phyloP scores from a whole-genome alignment of 73 alveolate species.

The Durusdinium trenchii region DNA sequence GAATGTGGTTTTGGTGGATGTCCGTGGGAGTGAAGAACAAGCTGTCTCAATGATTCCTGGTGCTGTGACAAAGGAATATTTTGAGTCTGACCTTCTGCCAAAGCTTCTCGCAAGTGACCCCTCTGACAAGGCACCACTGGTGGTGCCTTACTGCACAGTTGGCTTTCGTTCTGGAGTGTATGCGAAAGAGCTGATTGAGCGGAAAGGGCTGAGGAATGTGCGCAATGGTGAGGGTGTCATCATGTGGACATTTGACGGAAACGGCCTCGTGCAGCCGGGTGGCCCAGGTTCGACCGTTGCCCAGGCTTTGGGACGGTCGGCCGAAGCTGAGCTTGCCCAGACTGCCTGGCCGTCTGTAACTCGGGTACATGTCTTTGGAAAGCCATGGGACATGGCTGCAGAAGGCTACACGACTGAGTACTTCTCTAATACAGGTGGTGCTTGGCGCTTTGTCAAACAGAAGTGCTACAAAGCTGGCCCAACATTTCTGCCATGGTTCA shows the following conservation, averaged over 20 bases:
- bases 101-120: neutral
- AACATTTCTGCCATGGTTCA: slow-evolving; percentile 71
- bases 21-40: slow-evolving; percentile 53
- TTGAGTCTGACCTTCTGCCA: slow-evolving; percentile 32
- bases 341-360: neutral
- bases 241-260: slow-evolving; percentile 90
- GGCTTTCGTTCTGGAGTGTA: slow-evolving; percentile 79
- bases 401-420: slow-evolving; percentile 75
- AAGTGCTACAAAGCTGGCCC: slow-evolving; percentile 57
- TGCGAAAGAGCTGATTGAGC: slow-evolving; percentile 56
- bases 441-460: slow-evolving; percentile 56
- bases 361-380: slow-evolving; percentile 64
- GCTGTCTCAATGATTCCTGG: slow-evolving; percentile 82
- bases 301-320: slow-evolving; percentile 18
- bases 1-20: slow-evolving; percentile 25
- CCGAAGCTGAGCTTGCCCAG: neutral
- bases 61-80: slow-evolving; percentile 46
- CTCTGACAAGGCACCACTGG: neutral
- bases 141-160: slow-evolving; percentile 47
- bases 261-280: slow-evolving; percentile 48
- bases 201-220: slow-evolving; percentile 61
- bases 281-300: neutral
- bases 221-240: slow-evolving; percentile 89
- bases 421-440: slow-evolving; percentile 58
- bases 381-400: slow-evolving; percentile 91